phyloP scores from a whole-genome alignment of 176 grass and related monocot genomes.

The Thinopyrum elongatum region DNA sequence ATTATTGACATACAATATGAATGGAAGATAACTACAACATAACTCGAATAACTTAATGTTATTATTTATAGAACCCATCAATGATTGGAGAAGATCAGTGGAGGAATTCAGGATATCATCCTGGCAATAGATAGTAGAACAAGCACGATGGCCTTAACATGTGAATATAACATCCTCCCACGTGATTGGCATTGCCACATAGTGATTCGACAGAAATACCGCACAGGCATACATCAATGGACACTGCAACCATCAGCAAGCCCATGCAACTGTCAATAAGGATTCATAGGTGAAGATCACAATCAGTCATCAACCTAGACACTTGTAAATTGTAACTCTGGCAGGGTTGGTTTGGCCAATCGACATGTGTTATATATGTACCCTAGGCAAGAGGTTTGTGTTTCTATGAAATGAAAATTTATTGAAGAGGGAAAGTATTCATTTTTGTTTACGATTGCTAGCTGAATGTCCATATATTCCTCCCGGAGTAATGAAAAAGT shows the following conservation, averaged over 20 bases:
- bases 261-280: not conserved
- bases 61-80: not conserved
- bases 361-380: not conserved
- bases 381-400: not conserved
- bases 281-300: slow-evolving; percentile 3
- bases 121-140: not conserved
- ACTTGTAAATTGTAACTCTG: not conserved
- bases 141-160: not conserved
- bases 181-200: not conserved
- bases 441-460: not conserved
- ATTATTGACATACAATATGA: not conserved
- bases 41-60: not conserved
- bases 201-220: not conserved
- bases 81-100: not conserved
- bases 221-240: not conserved
- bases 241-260: slow-evolving; percentile 7
- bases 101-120: not conserved
- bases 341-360: not conserved
- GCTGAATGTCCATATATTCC: not conserved
- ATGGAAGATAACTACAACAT: not conserved
- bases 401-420: not conserved
- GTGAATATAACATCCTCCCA: not conserved
- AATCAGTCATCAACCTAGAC: not conserved
- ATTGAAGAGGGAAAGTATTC: not conserved
- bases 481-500: not conserved